Evolutionary conservation across 768 basidiomycete genomes (phyloP), one percentile per base, ranked within the genome.

Genomic region (Mycena albidolilacea): DNA sequence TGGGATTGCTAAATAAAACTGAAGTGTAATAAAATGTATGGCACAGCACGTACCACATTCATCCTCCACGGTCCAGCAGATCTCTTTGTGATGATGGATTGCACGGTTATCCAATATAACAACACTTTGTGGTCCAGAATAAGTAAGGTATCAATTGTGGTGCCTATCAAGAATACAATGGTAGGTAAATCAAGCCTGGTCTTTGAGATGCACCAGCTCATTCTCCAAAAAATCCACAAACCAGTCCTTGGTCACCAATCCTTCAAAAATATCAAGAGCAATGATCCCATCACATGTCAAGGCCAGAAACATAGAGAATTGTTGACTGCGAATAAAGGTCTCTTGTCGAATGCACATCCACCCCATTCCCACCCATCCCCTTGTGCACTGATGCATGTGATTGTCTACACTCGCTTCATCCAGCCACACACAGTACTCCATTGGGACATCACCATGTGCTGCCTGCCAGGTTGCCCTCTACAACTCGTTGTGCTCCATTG

Each of bases 41-140:
- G n/a, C 50, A 21, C 0, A 6, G 7, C 50, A 52, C 80, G 23
- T 62, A 81, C 77, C 68, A 66, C 78, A 78, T 73, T 80, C 73
- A 37, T 69, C 81, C 57, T 77, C 78, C 35, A 85, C 77, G n/a
- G 84, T 72, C 1, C 69, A 43, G 1, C 78, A 76, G n/a, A 86
- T 70, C 6, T 82, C 83, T n/a, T 82, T 80, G 57, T 80, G 78
- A 39, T 86, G 84, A 71, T 87, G 85, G 59, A 86, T 86, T 2
- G 76, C 67, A 60, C 84, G 84, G 69, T 86, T 86, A 58, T 86
- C 82, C 46, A 86, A 67, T 1, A 87, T 77, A 37, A 86, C 76
- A 5, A 85, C 78, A 73, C 85, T 86, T 14, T 73, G 66, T 9
- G 75, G 74, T 3, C 75, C 79, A 0, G 84, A 84, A 76, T 79